A percentile compares a stretch with the other conserved stretches of the same genome.
These are phyloP conservation scores for Triticum urartu DNA, from an alignment of 176 grass and related monocot genomes.

Conservation along the genomic window DNA sequence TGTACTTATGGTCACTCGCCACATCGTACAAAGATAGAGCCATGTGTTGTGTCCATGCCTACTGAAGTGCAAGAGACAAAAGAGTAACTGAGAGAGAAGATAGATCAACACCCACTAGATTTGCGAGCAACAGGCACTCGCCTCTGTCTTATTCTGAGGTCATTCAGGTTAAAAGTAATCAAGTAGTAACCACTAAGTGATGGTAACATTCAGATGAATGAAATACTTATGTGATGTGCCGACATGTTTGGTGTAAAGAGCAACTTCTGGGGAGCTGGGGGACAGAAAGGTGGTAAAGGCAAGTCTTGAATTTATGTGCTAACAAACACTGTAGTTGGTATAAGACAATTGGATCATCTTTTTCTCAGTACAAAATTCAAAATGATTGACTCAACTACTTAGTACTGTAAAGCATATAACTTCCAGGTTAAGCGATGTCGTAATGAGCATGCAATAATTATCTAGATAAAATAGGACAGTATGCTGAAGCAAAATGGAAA, in stretches of 20 bases:
- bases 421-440: constrained; percentile 25
- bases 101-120: constrained; percentile 5
- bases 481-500: neutral
- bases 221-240: neutral
- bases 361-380: constrained; percentile 21
- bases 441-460: constrained; percentile 18
- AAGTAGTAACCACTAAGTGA: too few relatives aligned
- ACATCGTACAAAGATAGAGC: neutral
- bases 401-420: constrained; percentile 26
- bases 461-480: neutral
- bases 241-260: constrained; percentile 8
- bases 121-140: neutral
- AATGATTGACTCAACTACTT: constrained; percentile 6
- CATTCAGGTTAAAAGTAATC: too few relatives aligned
- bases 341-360: constrained; percentile 29
- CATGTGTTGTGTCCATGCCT: constrained; percentile 10
- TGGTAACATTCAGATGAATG: neutral
- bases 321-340: neutral
- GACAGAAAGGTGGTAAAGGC: constrained; percentile 36
- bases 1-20: neutral
- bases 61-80: neutral
- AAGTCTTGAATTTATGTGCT: neutral
- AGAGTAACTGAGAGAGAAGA: neutral
- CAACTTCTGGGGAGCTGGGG: constrained; percentile 24
- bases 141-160: too few relatives aligned